Evolutionary conservation across 257 asterid genomes (phyloP).

Genomic region (Nicotiana obtusifolia): DNA sequence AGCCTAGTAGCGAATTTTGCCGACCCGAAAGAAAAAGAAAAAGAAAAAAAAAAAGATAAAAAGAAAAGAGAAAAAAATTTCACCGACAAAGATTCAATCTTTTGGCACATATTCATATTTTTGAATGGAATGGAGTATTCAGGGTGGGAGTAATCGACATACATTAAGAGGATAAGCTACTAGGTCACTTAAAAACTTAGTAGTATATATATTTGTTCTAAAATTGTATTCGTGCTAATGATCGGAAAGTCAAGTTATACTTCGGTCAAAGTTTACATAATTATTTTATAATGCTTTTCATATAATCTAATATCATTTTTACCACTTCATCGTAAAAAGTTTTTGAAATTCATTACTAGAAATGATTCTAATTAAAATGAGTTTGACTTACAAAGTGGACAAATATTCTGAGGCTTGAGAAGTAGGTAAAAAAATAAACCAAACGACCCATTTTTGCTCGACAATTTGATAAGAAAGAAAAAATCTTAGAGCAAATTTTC

Average conservation of each 20-base stretch:
- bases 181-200: too few species aligned
- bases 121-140: background rate
- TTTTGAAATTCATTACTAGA: background rate
- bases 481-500: background rate
- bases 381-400: background rate
- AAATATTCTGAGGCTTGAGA: background rate
- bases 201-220: too few species aligned
- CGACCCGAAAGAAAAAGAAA: background rate
- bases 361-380: background rate
- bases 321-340: background rate
- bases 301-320: too few species aligned
- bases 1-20: background rate
- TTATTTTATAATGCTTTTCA: background rate
- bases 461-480: background rate
- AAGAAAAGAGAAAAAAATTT: background rate
- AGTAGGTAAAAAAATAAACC: background rate
- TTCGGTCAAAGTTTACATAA: background rate
- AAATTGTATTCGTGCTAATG: background rate
- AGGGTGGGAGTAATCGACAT: background rate
- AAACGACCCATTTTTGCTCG: background rate
- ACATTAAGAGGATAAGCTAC: too few species aligned
- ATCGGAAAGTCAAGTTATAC: background rate
- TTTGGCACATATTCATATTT: background rate
- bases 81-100: background rate
- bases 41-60: too few species aligned